Percentiles rank a stretch among this genome's conserved stretches.
Evolutionary conservation across 2,329 filamentous ascomycete species (phyloP).

Genomic region (Fusarium chlamydosporum): DNA sequence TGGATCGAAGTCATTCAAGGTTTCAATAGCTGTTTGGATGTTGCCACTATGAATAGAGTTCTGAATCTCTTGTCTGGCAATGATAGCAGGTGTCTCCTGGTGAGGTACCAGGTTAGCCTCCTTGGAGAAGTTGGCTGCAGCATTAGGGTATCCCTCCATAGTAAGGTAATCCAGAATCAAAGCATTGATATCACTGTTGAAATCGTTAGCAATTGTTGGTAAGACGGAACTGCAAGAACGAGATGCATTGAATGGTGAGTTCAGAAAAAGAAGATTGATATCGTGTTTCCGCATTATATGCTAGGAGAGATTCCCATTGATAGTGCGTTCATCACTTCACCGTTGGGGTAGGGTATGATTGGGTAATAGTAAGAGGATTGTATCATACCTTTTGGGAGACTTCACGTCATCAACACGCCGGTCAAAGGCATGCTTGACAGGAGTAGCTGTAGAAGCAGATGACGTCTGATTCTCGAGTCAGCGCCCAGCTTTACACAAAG

Average conservation of each 20-base stretch:
- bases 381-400: conserved; percentile 87
- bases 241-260: conserved; percentile 16
- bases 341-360: conserved; percentile 2
- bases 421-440: conserved; percentile 81
- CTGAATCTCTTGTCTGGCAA: conserved; percentile 84
- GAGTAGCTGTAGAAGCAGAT: conserved; percentile 79
- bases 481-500: conserved; percentile 29
- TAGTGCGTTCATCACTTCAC: conserved; percentile 82
- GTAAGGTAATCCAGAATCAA: conserved; percentile 97
- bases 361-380: neutral
- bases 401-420: conserved; percentile 86
- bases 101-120: conserved; percentile 89
- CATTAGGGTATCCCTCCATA: conserved; percentile 92
- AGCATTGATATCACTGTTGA: conserved; percentile 88
- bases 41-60: conserved; percentile 87
- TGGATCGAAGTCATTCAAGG: conserved; percentile 89
- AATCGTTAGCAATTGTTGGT: conserved; percentile 48
- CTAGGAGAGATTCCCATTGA: conserved; percentile 99
- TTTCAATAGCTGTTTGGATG: conserved; percentile 86
- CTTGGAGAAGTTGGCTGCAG: conserved; percentile 91
- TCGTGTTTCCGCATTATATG: conserved; percentile 88
- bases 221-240: conserved; percentile 7
- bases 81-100: conserved; percentile 79
- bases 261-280: conserved; percentile 77
- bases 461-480: conserved; percentile 68